Percentiles rank a stretch among this genome's conserved stretches.
Evolutionary conservation across 352 stramenopile genomes (phyloP).

Genomic region (Elongisporangium anandrum): DNA sequence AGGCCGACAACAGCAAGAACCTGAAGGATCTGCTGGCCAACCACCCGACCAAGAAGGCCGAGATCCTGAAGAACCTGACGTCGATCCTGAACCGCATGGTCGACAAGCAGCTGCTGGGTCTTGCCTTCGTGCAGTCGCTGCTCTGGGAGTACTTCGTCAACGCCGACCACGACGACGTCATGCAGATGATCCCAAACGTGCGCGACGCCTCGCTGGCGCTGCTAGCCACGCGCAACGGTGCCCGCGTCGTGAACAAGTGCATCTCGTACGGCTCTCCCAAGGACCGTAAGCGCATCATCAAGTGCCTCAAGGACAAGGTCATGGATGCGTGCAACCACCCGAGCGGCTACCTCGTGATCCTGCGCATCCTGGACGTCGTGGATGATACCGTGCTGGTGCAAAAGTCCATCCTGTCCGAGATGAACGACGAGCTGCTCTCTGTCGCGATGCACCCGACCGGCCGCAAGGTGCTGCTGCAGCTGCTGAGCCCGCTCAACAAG

Average conservation of each 20-base stretch:
- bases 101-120: slow-evolving; percentile 84
- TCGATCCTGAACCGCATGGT: slow-evolving; percentile 82
- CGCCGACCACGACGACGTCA: slow-evolving; percentile 70
- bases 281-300: slow-evolving; percentile 90
- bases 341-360: slow-evolving; percentile 87
- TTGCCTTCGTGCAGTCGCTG: slow-evolving; percentile 87
- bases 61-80: slow-evolving; percentile 69
- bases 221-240: slow-evolving; percentile 84
- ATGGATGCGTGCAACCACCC: slow-evolving; percentile 87
- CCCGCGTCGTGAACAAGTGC: slow-evolving; percentile 84
- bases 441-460: slow-evolving; percentile 71
- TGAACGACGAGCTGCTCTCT: slow-evolving; percentile 71
- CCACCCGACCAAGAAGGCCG: slow-evolving; percentile 63
- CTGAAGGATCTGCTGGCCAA: slow-evolving; percentile 62
- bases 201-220: slow-evolving; percentile 82
- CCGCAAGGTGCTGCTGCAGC: slow-evolving; percentile 75
- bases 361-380: slow-evolving; percentile 86
- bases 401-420: slow-evolving; percentile 81
- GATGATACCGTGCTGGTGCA: slow-evolving; percentile 90
- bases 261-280: slow-evolving; percentile 80
- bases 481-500: slow-evolving; percentile 74
- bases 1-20: slow-evolving; percentile 81
- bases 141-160: slow-evolving; percentile 89
- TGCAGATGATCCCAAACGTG: slow-evolving; percentile 84
- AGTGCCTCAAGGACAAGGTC: slow-evolving; percentile 89